Conservation (phyloP, 2,329 filamentous ascomycete species). For the Fusarium luffae region DNA sequence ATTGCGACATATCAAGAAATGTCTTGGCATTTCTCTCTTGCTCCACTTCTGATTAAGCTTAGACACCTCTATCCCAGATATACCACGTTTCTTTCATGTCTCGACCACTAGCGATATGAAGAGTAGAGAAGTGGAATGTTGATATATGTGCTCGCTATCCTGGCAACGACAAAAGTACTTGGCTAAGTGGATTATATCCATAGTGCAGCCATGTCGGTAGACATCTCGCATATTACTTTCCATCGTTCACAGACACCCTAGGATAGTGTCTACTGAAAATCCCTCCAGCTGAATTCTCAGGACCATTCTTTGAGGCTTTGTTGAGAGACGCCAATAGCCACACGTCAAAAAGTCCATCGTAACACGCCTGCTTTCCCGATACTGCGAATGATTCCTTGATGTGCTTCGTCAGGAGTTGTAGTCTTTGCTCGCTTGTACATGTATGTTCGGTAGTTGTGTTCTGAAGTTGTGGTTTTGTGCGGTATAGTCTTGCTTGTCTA, state of each 20-base stretch:
- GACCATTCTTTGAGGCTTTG: background rate
- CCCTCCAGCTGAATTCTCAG: background rate
- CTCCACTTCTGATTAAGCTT: background rate
- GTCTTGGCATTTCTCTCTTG: slow-evolving; percentile 5
- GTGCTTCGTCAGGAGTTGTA: background rate
- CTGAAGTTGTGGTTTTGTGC: background rate
- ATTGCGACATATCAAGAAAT: background rate
- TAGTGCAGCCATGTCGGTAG: background rate
- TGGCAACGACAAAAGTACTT: background rate
- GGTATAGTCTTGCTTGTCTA: background rate
- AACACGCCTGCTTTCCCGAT: background rate
- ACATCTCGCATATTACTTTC: background rate
- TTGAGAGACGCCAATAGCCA: background rate
- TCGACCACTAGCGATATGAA: background rate
- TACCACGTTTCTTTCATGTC: background rate
- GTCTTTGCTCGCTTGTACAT: background rate
- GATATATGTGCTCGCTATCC: background rate
- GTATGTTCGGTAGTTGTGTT: background rate
- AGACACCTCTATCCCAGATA: background rate
- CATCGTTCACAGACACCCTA: background rate
- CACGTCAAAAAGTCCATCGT: background rate
- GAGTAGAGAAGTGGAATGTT: background rate
- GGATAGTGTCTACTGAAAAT: background rate
- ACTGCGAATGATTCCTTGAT: background rate
- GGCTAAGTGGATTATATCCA: background rate